Conservation (phyloP, 257 asterid species). For the Apocynum venetum region DNA sequence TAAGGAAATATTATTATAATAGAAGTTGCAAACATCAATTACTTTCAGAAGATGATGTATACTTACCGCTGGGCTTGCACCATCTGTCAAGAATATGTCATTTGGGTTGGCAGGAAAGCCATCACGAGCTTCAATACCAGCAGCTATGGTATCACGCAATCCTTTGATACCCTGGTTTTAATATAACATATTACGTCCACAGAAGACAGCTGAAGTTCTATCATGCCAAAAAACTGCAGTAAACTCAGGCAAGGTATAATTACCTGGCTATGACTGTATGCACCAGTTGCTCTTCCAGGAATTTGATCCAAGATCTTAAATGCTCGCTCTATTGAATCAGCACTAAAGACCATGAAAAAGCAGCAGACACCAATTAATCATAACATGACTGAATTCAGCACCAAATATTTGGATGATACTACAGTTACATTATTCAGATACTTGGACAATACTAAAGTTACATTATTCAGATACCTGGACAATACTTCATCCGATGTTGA, state of each 20-base stretch:
- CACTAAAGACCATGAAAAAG: constrained; percentile 37
- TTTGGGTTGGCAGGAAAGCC: constrained; percentile 90
- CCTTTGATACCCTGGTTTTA: constrained; percentile 83
- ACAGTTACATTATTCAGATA: background rate
- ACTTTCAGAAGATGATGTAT: background rate
- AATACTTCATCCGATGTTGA: background rate
- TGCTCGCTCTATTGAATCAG: constrained; percentile 90
- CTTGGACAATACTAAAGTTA: background rate
- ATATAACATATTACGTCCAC: background rate
- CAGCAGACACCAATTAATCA: constrained; percentile 11
- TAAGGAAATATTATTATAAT: background rate
- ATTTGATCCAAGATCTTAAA: constrained; percentile 87
- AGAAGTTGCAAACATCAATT: background rate
- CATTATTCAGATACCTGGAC: background rate
- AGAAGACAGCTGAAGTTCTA: constrained; percentile 3
- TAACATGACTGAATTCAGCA: background rate
- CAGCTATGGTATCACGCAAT: constrained; percentile 87
- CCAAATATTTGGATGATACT: background rate
- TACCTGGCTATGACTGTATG: constrained; percentile 99
- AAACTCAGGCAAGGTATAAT: constrained; percentile 11
- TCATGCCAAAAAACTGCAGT: background rate
- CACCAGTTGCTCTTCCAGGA: constrained; percentile 99
- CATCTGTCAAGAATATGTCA: constrained; percentile 96
- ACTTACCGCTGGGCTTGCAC: constrained; percentile 97
- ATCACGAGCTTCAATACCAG: constrained; percentile 97